These are phyloP conservation scores for Anisogramma anomala DNA, from an alignment of 2,329 filamentous ascomycete species.

Conservation along the genomic window DNA sequence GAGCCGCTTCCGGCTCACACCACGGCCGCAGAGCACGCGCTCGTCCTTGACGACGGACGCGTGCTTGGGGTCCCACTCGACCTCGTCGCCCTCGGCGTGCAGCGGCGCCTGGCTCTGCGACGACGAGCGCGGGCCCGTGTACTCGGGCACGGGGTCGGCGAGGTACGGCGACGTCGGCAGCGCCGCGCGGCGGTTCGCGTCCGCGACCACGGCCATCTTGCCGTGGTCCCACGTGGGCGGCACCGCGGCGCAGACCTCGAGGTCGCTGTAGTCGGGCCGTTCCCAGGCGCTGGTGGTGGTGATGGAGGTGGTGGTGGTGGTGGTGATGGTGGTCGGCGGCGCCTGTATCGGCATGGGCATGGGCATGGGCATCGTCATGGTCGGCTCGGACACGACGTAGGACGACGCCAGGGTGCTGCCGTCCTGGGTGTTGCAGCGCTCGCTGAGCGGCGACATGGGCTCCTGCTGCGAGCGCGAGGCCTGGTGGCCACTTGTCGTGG, in stretches of 20 bases:
- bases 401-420: no score
- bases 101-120: constrained; percentile 1
- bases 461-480: no score
- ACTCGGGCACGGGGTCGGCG: constrained; percentile 6
- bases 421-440: no score
- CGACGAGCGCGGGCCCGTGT: neutral
- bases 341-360: no score
- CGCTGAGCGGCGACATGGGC: no score
- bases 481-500: no score
- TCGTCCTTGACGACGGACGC: neutral
- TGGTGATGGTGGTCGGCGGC: no score
- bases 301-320: no score
- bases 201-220: constrained; percentile 4
- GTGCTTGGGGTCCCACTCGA: neutral
- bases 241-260: constrained; percentile 3
- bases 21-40: neutral
- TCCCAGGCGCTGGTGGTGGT: no score
- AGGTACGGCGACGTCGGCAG: constrained; percentile 1
- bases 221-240: constrained; percentile 2
- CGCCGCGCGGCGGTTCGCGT: neutral
- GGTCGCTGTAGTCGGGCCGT: constrained; percentile 4
- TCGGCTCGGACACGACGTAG: no score
- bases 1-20: constrained; percentile 1
- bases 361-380: no score
- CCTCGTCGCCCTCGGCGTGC: neutral